phyloP scores from a whole-genome alignment of 2,329 filamentous ascomycete species.

The Harringtonia lauricola region DNA sequence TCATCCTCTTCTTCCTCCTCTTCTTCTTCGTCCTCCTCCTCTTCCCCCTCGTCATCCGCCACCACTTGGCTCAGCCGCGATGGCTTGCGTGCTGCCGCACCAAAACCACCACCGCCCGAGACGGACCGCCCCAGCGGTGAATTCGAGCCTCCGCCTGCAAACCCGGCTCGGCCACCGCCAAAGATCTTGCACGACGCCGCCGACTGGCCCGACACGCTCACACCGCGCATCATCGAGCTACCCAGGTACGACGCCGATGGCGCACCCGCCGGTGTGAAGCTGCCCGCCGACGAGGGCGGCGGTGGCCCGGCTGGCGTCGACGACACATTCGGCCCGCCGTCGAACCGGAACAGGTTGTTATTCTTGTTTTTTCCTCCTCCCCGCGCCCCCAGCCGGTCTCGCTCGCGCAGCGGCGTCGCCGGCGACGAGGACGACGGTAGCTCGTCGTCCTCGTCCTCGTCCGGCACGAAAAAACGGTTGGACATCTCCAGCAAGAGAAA shows the following conservation, averaged over 20 bases:
- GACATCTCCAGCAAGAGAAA: slow-evolving; percentile 6
- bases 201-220: slow-evolving; percentile 9
- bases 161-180: neutral
- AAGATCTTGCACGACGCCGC: slow-evolving; percentile 8
- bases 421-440: slow-evolving; percentile 8
- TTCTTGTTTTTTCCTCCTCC: neutral
- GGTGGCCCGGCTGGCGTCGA: slow-evolving; percentile 42
- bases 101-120: neutral
- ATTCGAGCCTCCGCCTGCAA: slow-evolving; percentile 15
- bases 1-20: slow-evolving; percentile 27
- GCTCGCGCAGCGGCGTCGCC: slow-evolving; percentile 7
- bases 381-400: neutral
- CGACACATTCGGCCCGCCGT: slow-evolving; percentile 29
- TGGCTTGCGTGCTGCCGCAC: slow-evolving; percentile 23
- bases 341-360: slow-evolving; percentile 25
- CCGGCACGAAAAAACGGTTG: slow-evolving; percentile 10
- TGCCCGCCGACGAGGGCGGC: slow-evolving; percentile 39
- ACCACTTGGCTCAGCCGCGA: slow-evolving; percentile 40
- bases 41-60: slow-evolving; percentile 24
- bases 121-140: slow-evolving; percentile 36
- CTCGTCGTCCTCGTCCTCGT: slow-evolving; percentile 12
- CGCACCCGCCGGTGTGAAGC: slow-evolving; percentile 45
- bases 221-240: slow-evolving; percentile 38
- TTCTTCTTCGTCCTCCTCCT: slow-evolving; percentile 26
- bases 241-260: slow-evolving; percentile 43